Evolutionary conservation across 1,284 basidiomycete genomes (phyloP), one percentile per base, ranked within the genome.

Genomic region (Tremellales sp.): DNA sequence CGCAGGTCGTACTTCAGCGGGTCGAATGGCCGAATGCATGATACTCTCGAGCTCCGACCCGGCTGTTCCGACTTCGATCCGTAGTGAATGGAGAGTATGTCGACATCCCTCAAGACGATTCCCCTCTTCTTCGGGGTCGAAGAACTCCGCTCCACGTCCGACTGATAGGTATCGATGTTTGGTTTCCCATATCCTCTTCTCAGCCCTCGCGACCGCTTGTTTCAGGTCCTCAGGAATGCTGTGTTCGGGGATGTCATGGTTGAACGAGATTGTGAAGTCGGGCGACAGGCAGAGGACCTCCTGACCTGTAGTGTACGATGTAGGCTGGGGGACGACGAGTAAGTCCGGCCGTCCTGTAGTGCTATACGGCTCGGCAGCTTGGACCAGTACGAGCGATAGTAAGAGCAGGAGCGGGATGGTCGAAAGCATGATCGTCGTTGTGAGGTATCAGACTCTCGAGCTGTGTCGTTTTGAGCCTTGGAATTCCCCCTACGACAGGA

Each of bases 221-320:
- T 29, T 17, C 4, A 51, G 33, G 40, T 51, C 50, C 13, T 23
- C 39, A 7, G 50, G 47, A 17, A 31, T 8, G n/a, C n/a, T n/a
- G n/a, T n/a, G n/a, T n/a, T n/a, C n/a, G 29, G 8, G 31, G 8
- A 12, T 11, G 4, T n/a, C 11, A 17, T 36, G 10, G 25, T 21
- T 25, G 31, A 43, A 27, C 2, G 15, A 7, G 24, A 51, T 47
- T 19, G 23, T n/a, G 40, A 51, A 51, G 24, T 42, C 22, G 3
- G 40, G 15, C n/a, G 50, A 46, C 6, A 51, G 45, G 33, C 50
- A 51, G 36, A 87, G 73, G 2, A 80, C 63, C 0, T 75, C 74
- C 0, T 73, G 65, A 19, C 84, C 85, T 0, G 79, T 77, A 21
- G 73, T 51, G 36, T 84, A 65, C 3, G 62, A 64, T n/a, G 74